Evolutionary conservation across 345 rosid species (phyloP), one percentile per base, ranked within the genome.

Genomic region (Eutrema heterophyllum): DNA sequence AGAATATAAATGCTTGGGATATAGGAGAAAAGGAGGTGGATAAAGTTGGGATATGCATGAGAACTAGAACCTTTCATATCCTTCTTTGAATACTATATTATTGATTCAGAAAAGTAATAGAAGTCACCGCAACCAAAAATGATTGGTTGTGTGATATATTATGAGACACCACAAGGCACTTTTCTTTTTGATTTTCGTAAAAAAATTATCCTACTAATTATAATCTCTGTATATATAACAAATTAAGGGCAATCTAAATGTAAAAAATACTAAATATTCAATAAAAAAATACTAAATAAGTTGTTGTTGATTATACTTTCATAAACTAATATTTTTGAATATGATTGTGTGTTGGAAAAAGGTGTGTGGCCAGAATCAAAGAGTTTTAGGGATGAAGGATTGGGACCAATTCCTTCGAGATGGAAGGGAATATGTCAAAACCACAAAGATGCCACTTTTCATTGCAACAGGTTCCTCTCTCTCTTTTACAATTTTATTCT

Each of bases 331-430:
- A 51, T n/a, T 2, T 21, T 16, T 58, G 10, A 29, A 52, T 55
- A n/a, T 65, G 2, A 26, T 67, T 50, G 4, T 65, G 10, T 11
- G 1, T n/a, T 39, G 18, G 60, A 15, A 59, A 83, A 62, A 93
- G 98, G 98, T 78, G 97, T 82, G 3, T 93, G 98, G 97, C 96
- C 98, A 2, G 97, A 91, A 78, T 93, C 97, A 5, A 86, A 84
- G 64, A 91, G 98, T 86, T 89, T 93, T 74, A 76, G 84, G 2
- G 98, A 88, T n/a, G 82, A 85, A 55, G 96, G 86, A 35, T 83
- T 77, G 80, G 98, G 98, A 75, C 91, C 96, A 27, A 81, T 89
- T 44, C 97, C 98, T 51, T 72, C 92, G 14, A 89, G 82, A 81
- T 93, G 97, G 97, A 89, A 79, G 52, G 97, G 96, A 73, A 72